Conservation (phyloP, 2,329 filamentous ascomycete genomes). For the Cordyceps militaris region DNA sequence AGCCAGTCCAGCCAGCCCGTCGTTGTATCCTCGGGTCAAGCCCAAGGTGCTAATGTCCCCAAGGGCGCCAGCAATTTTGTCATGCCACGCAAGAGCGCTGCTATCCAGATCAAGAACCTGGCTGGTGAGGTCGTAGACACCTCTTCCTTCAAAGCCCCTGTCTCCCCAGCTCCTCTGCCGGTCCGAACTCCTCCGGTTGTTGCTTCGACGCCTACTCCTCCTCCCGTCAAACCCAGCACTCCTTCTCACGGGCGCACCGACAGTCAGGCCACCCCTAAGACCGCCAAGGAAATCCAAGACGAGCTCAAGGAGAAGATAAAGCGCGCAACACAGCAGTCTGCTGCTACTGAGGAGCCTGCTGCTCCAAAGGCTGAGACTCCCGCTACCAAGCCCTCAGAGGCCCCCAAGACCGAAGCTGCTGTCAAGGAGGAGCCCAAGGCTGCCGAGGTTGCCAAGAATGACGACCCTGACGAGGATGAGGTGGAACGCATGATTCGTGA, state of each 20-base stretch:
- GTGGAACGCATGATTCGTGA: conserved; percentile 54
- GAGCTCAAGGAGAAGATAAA: conserved; percentile 78
- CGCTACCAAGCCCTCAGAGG: conserved; percentile 25
- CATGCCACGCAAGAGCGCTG: conserved; percentile 60
- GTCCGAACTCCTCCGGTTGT: conserved; percentile 63
- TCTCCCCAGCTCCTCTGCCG: conserved; percentile 48
- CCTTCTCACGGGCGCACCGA: conserved; percentile 65
- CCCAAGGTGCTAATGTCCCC: conserved; percentile 45
- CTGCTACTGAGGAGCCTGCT: conserved; percentile 23
- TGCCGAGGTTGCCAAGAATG: conserved; percentile 23
- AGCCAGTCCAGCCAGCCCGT: conserved; percentile 52
- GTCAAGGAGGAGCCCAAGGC: conserved; percentile 26
- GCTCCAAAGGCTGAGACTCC: conserved; percentile 23
- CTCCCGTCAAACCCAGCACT: conserved; percentile 67
- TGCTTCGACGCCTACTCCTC: conserved; percentile 70
- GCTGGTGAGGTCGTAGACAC: conserved; percentile 70
- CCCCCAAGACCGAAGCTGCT: conserved; percentile 28
- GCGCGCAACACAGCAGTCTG: conserved; percentile 41
- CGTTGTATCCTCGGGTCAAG: conserved; percentile 52
- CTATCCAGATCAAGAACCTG: conserved; percentile 78
- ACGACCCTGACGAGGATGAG: conserved; percentile 45
- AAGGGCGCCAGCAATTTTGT: conserved; percentile 40
- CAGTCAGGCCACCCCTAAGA: conserved; percentile 60
- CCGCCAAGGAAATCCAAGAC: conserved; percentile 71
- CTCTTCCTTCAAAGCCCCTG: conserved; percentile 52